These are phyloP conservation scores for Calocybe gambosa DNA, from an alignment of 1,284 basidiomycete genomes.

Conservation along the genomic window DNA sequence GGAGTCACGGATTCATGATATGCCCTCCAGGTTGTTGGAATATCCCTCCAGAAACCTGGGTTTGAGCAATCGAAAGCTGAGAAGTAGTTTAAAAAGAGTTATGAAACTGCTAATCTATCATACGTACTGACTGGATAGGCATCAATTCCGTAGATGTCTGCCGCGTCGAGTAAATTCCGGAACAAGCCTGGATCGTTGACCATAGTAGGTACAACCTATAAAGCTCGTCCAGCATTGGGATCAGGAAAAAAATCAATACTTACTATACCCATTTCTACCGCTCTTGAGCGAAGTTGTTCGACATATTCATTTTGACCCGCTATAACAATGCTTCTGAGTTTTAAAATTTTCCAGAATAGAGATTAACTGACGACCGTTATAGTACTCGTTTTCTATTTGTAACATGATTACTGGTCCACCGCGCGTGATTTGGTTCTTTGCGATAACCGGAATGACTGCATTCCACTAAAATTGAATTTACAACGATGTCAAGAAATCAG, in stretches of 20 bases:
- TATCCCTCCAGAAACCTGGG: slow-evolving; percentile 16
- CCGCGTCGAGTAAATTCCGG: slow-evolving; percentile 13
- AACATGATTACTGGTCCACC: slow-evolving; percentile 18
- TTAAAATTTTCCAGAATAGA: background rate
- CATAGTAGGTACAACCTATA: slow-evolving; percentile 13
- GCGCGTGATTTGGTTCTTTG: slow-evolving; percentile 23
- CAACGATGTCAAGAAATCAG: background rate
- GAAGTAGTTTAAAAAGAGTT: background rate
- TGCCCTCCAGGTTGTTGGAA: slow-evolving; percentile 18
- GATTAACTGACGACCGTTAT: slow-evolving; percentile 9
- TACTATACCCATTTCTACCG: slow-evolving; percentile 14
- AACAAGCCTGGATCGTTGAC: slow-evolving; percentile 14
- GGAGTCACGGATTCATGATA: slow-evolving; percentile 16
- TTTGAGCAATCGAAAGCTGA: slow-evolving; percentile 17
- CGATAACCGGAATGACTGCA: slow-evolving; percentile 36
- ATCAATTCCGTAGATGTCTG: slow-evolving; percentile 21
- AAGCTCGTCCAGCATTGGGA: background rate
- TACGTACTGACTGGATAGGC: slow-evolving; percentile 18
- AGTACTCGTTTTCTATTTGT: slow-evolving; percentile 15
- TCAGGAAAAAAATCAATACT: background rate
- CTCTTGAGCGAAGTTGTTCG: slow-evolving; percentile 12
- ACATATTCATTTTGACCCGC: slow-evolving; percentile 18
- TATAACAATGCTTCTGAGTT: background rate
- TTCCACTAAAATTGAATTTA: slow-evolving; percentile 16
- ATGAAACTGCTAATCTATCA: background rate